Percentiles rank a stretch among this genome's conserved stretches.
Evolutionary conservation across 2,329 filamentous ascomycete species (phyloP).

Genomic region (Hypoxylon sp.): DNA sequence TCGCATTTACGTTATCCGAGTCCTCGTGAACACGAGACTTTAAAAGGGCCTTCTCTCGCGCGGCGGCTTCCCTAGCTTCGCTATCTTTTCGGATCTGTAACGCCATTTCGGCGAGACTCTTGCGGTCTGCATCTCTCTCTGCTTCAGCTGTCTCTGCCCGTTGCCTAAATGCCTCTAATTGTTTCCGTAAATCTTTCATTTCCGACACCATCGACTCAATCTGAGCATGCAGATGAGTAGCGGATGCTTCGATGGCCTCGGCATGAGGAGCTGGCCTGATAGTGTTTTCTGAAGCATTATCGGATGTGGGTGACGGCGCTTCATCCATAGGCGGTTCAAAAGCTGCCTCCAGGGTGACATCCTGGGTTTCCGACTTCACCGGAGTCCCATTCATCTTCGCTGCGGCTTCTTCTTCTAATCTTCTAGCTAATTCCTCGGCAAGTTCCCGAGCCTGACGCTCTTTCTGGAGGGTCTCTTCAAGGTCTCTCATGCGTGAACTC

Average conservation of each 20-base stretch:
- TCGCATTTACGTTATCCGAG: constrained; percentile 40
- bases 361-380: constrained; percentile 55
- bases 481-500: constrained; percentile 80
- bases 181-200: constrained; percentile 83
- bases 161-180: constrained; percentile 82
- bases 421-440: constrained; percentile 85
- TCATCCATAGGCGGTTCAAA: constrained; percentile 62
- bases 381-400: constrained; percentile 58
- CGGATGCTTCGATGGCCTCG: constrained; percentile 57
- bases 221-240: constrained; percentile 72
- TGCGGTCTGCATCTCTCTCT: constrained; percentile 79
- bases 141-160: constrained; percentile 86
- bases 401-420: constrained; percentile 71
- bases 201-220: constrained; percentile 83
- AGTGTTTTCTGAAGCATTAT: constrained; percentile 37
- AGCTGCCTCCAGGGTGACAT: constrained; percentile 61
- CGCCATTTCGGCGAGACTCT: constrained; percentile 89
- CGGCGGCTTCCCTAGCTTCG: constrained; percentile 64
- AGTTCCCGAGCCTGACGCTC: constrained; percentile 86
- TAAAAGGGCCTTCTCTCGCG: constrained; percentile 58
- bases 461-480: constrained; percentile 82
- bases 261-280: constrained; percentile 50
- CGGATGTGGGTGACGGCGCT: constrained; percentile 41
- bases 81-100: constrained; percentile 81
- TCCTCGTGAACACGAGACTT: constrained; percentile 51